Base-by-base conservation (phyloP, 306 rosid species). In the Crotalaria pallida region DNA sequence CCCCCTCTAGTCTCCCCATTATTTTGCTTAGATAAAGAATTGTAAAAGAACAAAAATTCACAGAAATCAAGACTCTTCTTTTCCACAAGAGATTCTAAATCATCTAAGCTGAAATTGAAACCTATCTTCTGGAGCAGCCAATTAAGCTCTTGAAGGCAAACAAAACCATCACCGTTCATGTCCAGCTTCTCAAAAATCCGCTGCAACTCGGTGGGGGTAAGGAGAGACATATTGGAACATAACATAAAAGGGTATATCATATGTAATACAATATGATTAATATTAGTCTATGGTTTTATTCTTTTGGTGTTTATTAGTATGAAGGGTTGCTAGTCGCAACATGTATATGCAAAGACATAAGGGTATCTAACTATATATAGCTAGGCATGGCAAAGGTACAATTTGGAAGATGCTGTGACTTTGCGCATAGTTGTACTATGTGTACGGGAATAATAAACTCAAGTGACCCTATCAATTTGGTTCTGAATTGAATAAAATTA, bases 151-250 rank as follows among this genome's bases (percentile, higher is more conserved):
- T 86, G 92, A 1, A 92, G 80, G 71, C 91, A 78, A 69, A 92
- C 63, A 1, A 78, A 75, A 1, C 91, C 92, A 17, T 92, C 98
- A 3, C 80, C 48, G 41, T 89, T 86, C 74, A 27, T 70, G 64
- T 89, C 96, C 10, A 92, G 80, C 74, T 85, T 82, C 61, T 77
- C 72, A 75, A 92, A 92, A 13, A 92, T 89, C 18, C 90, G 77
- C 31, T 73, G 77, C 81, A 92, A 85, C n/a, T 92, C 98, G 21
- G 9, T 55, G 22, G 71, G 49, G 16, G 24, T 62, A 10, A 92
- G 72, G 21, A 80, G 44, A 82, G 72, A 71, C 94, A 92, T 85
- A 5, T 16, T 64, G 3, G 0, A 17, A 47, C 50, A 47, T 2
- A 71, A 58, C 51, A 63, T 55, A 38, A 2, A 24, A 61, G 26